Conservation (phyloP, 2,329 filamentous ascomycete species). For the Eutypella sp. region DNA sequence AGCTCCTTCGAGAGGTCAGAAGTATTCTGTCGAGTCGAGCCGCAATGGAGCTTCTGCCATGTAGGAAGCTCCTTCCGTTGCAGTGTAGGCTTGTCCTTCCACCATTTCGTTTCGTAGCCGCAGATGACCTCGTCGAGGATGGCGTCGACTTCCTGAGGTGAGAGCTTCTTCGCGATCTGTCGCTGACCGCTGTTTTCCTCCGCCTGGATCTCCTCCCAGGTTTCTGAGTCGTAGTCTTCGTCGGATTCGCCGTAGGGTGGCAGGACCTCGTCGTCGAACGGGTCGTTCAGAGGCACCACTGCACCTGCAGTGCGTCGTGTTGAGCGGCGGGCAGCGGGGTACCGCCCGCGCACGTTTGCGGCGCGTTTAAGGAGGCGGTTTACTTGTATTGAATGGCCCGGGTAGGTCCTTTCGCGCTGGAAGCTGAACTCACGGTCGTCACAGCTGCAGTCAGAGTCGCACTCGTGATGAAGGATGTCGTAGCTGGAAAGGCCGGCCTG, state of each 20-base stretch:
- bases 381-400: neutral
- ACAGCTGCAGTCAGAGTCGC: too few relatives aligned
- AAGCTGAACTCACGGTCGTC: too few relatives aligned
- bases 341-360: neutral
- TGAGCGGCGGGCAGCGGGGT: neutral
- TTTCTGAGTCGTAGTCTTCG: neutral
- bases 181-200: neutral
- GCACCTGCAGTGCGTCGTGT: neutral
- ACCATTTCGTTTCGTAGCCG: neutral
- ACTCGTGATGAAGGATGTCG: too few relatives aligned
- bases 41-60: neutral
- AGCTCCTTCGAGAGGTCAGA: neutral
- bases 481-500: too few relatives aligned
- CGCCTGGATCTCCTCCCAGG: neutral
- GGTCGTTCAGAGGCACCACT: neutral
- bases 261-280: neutral
- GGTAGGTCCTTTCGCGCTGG: neutral
- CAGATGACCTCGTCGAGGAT: neutral
- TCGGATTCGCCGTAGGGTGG: neutral
- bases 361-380: neutral
- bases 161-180: neutral
- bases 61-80: neutral
- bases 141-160: neutral
- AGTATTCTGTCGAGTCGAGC: neutral
- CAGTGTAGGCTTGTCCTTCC: neutral